Conservation (phyloP, 192 early-diverging fungal species). For the Coemansia guatemalensis region DNA sequence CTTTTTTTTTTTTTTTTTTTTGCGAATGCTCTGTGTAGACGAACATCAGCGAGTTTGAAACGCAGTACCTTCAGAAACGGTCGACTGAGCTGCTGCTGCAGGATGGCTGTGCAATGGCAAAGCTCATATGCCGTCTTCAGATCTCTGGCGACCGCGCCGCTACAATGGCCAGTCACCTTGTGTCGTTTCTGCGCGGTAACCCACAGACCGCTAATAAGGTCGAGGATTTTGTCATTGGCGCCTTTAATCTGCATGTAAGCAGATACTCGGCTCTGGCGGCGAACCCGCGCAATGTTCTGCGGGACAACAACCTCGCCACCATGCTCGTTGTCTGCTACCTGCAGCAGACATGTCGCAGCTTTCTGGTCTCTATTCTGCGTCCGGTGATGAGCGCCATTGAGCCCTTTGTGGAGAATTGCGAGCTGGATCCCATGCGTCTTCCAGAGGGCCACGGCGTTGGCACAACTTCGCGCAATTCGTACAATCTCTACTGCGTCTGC, state of each 20-base stretch:
- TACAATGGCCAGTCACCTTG: constrained; percentile 49
- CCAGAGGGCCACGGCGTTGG: constrained; percentile 18
- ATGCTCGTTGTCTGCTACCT: constrained; percentile 54
- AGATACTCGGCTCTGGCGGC: constrained; percentile 29
- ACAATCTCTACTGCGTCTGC: constrained; percentile 53
- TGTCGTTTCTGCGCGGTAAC: constrained; percentile 51
- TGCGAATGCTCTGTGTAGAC: constrained; percentile 15
- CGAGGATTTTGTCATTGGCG: constrained; percentile 42
- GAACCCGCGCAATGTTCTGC: constrained; percentile 37
- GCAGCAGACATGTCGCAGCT: constrained; percentile 48
- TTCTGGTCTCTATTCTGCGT: constrained; percentile 50
- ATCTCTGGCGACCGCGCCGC: constrained; percentile 49
- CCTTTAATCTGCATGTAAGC: constrained; percentile 40
- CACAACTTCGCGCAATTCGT: constrained; percentile 34
- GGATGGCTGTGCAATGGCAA: constrained; percentile 38
- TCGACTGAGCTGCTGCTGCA: constrained; percentile 47
- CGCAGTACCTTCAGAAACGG: constrained; percentile 47
- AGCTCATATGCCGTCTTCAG: constrained; percentile 35
- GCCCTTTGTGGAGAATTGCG: constrained; percentile 50
- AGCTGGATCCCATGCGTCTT: constrained; percentile 51
- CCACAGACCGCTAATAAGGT: constrained; percentile 41
- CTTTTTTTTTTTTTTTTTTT: not conserved
- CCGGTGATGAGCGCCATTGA: constrained; percentile 46
- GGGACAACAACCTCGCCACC: constrained; percentile 51
- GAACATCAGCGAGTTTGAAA: constrained; percentile 47